These are phyloP conservation scores for Ceratobasidium papillatum DNA, from an alignment of 1,284 basidiomycete genomes.

Conservation along the genomic window DNA sequence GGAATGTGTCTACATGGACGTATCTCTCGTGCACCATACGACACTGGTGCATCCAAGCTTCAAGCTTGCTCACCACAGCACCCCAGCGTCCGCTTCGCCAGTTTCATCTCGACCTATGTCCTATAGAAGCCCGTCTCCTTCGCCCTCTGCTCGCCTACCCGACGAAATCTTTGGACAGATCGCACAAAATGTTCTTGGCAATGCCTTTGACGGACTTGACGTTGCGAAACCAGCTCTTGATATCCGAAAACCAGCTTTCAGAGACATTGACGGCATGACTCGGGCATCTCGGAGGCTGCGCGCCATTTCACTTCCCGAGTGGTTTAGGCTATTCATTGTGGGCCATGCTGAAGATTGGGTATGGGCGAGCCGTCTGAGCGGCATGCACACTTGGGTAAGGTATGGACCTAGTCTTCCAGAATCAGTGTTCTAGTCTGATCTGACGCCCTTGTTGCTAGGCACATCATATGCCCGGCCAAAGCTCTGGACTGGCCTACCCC, in stretches of 20 bases:
- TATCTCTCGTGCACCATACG: background rate
- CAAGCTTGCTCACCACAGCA: background rate
- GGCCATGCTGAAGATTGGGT: conserved; percentile 19
- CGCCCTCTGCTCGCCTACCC: background rate
- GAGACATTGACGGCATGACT: conserved; percentile 19
- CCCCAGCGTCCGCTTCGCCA: background rate
- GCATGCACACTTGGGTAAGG: conserved; percentile 30
- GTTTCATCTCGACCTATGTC: background rate
- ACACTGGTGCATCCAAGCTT: conserved; percentile 1
- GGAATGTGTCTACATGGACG: background rate
- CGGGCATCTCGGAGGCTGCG: conserved; percentile 35
- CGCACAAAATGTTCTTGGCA: background rate
- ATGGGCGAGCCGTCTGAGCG: conserved; percentile 19
- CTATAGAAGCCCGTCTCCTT: background rate
- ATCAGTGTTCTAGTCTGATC: background rate
- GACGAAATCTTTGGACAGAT: conserved; percentile 34
- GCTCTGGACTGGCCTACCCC: conserved; percentile 15
- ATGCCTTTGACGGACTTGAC: background rate
- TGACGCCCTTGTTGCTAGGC: conserved; percentile 6
- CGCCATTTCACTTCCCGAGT: conserved; percentile 21
- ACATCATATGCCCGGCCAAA: conserved; percentile 23
- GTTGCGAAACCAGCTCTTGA: background rate
- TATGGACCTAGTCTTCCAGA: conserved; percentile 1
- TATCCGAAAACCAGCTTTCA: conserved; percentile 10
- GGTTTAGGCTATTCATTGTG: conserved; percentile 33